Conservation (phyloP, 1,284 basidiomycete genomes). For the Agaricales sp. region DNA sequence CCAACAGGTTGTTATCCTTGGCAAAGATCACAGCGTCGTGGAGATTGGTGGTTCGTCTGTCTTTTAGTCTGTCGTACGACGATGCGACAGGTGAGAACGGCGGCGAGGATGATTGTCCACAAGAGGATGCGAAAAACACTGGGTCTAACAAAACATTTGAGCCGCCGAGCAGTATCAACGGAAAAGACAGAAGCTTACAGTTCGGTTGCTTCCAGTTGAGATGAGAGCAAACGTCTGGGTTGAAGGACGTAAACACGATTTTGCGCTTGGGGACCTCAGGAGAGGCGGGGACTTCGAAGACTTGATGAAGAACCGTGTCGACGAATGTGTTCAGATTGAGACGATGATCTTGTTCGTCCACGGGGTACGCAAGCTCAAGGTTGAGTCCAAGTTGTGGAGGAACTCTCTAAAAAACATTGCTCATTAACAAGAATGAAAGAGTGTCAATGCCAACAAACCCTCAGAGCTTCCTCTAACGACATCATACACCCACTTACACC, state of each 20-base stretch:
- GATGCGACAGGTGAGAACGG: slow-evolving; percentile 27
- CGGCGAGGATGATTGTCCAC: slow-evolving; percentile 47
- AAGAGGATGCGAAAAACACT: slow-evolving; percentile 88
- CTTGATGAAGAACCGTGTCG: slow-evolving; percentile 71
- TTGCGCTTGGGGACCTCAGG: slow-evolving; percentile 51
- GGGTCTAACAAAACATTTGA: slow-evolving; percentile 52
- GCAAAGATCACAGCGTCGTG: slow-evolving; percentile 92
- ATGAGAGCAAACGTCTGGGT: slow-evolving; percentile 78
- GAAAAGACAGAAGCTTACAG: slow-evolving; percentile 40
- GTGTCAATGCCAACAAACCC: slow-evolving; percentile 34
- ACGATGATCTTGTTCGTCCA: slow-evolving; percentile 26
- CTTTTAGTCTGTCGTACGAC: slow-evolving; percentile 33
- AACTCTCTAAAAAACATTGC: slow-evolving; percentile 42
- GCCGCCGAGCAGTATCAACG: slow-evolving; percentile 7
- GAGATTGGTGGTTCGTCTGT: slow-evolving; percentile 62
- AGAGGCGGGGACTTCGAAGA: slow-evolving; percentile 59
- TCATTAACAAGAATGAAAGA: slow-evolving; percentile 9
- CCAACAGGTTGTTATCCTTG: slow-evolving; percentile 87
- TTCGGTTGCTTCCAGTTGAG: slow-evolving; percentile 99
- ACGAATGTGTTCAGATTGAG: slow-evolving; percentile 67
- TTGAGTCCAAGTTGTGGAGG: slow-evolving; percentile 69
- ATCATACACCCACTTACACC: slow-evolving; percentile 55
- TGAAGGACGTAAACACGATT: slow-evolving; percentile 83
- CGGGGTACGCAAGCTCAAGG: slow-evolving; percentile 69
- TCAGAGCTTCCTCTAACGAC: slow-evolving; percentile 62